phyloP scores from a whole-genome alignment of 768 basidiomycete species.

The Mycena venus region DNA sequence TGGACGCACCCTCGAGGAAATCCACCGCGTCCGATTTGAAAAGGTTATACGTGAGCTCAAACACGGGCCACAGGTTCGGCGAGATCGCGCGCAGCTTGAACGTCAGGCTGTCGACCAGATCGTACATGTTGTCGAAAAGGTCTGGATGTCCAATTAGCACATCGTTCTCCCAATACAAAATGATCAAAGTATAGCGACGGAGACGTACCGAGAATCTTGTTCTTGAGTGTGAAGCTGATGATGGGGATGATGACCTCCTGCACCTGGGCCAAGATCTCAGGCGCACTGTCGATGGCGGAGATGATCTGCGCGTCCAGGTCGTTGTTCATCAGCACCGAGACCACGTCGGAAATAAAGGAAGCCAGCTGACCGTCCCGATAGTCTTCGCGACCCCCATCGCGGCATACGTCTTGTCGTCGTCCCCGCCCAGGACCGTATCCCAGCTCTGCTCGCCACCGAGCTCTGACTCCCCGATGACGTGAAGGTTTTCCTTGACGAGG shows the following conservation, averaged over 20 bases:
- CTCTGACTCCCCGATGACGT: constrained; percentile 59
- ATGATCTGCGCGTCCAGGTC: constrained; percentile 66
- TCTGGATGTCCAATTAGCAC: constrained; percentile 57
- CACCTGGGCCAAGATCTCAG: constrained; percentile 82
- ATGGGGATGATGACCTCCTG: constrained; percentile 88
- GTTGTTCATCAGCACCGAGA: not conserved
- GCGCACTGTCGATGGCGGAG: constrained; percentile 77
- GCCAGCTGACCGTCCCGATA: constrained; percentile 73
- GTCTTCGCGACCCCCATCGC: constrained; percentile 92
- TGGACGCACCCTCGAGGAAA: constrained; percentile 82
- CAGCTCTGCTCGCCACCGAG: constrained; percentile 64
- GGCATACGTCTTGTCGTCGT: constrained; percentile 89
- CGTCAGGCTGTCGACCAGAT: constrained; percentile 86
- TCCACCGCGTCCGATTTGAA: constrained; percentile 90
- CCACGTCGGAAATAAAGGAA: constrained; percentile 3
- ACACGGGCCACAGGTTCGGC: constrained; percentile 89
- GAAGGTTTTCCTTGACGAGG: constrained; percentile 76
- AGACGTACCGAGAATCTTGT: constrained; percentile 79
- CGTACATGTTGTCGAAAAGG: constrained; percentile 89
- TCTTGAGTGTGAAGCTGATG: constrained; percentile 81
- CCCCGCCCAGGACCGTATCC: constrained; percentile 69
- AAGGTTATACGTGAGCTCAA: constrained; percentile 83
- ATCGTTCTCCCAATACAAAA: not conserved
- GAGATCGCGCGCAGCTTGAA: constrained; percentile 85
- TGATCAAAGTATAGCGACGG: not conserved